Base-by-base conservation (phyloP, 108 stramenopile genomes). In the Cyclotella baltica region DNA sequence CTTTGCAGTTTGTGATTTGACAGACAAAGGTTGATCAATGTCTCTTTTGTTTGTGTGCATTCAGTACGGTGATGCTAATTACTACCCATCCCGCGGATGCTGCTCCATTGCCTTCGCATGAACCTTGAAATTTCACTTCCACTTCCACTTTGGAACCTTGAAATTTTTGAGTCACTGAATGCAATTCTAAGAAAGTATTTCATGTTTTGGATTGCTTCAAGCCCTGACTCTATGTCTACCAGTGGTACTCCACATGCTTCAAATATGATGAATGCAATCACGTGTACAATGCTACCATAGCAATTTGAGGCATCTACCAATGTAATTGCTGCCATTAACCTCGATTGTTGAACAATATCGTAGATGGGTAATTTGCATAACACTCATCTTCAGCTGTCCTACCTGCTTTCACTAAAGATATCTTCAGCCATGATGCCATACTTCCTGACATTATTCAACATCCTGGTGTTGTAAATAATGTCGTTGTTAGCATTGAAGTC, bases 401-500 rank as follows among this genome's bases (percentile, higher is more conserved):
- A 6, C 48, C 46, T 34, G 31, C 0, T 50, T 74, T 43, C 23
- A 48, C 65, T n/a, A 74, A 74, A n/a, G 9, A 74, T 74, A 10
- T 74, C 73, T 11, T 63, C 73, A 25, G 62, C 28, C 61, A 73
- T 73, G 0, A 63, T 15, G 0, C 46, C 46, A 31, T 63, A 51
- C 15, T 22, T 35, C 33, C 73, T 40, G 0, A 34, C 73, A 55
- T 74, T 63, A 18, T 55, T n/a, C 35, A 74, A 3, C 63, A 65
- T 65, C 36, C 73, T 38, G 33, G 30, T 28, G 3, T 62, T 50
- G 30, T 31, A 63, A 4, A 73, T 51, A 1, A 29, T 29, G 46
- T 73, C 63, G 43, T 73, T 62, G 2, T 18, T 6, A 18, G 25
- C 6, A 52, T 75, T 75, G 51, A 75, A 75, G 35, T 75, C 73